phyloP scores from a whole-genome alignment of 2,329 filamentous ascomycete species.

The Trichoderma pleuroti region DNA sequence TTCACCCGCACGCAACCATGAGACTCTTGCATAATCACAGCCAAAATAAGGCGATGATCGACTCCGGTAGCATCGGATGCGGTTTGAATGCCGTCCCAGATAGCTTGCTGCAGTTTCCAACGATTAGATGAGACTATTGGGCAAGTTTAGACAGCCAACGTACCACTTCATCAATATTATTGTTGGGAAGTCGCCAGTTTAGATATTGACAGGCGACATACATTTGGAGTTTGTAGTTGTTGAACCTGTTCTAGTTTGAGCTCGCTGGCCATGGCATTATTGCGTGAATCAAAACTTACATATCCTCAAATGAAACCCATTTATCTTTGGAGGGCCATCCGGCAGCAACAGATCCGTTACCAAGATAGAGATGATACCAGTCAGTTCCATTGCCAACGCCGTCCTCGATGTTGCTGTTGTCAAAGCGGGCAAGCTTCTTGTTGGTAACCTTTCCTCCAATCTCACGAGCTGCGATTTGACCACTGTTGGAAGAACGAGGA shows the following conservation, averaged over 20 bases:
- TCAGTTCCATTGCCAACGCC: conserved; percentile 26
- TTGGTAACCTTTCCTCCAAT: background rate
- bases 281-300: conserved; percentile 9
- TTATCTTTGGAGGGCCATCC: conserved; percentile 16
- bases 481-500: background rate
- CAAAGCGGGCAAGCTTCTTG: background rate
- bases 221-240: conserved; percentile 23
- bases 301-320: conserved; percentile 16
- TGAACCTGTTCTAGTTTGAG: conserved; percentile 22
- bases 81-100: conserved; percentile 30
- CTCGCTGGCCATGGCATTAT: background rate
- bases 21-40: conserved; percentile 44
- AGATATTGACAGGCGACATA: conserved; percentile 17
- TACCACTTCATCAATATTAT: conserved; percentile 18
- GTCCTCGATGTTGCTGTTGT: conserved; percentile 19
- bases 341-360: conserved; percentile 7
- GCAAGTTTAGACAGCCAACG: background rate
- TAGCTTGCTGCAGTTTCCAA: conserved; percentile 17
- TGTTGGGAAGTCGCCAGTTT: conserved; percentile 19
- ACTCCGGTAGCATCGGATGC: conserved; percentile 31
- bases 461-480: background rate
- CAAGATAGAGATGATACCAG: conserved; percentile 27
- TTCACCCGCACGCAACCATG: conserved; percentile 42
- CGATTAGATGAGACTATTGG: background rate
- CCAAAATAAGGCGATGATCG: conserved; percentile 42